These are phyloP conservation scores for Clarireedia monteithiana DNA, from an alignment of 2,329 filamentous ascomycete species.

Conservation along the genomic window DNA sequence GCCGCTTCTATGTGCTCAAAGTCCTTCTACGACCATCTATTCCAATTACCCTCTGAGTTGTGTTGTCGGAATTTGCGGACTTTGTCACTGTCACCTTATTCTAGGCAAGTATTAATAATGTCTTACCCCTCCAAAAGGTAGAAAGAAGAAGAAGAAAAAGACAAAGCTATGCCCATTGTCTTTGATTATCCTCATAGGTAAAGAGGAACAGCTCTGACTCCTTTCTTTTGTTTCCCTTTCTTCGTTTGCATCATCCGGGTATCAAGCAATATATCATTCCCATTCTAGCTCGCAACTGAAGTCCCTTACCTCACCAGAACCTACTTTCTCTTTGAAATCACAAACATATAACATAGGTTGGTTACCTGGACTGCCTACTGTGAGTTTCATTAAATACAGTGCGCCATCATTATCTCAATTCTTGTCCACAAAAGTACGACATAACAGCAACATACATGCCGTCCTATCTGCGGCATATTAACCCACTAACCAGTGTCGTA, in stretches of 20 bases:
- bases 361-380: background rate
- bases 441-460: slow-evolving; percentile 3
- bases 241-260: slow-evolving; percentile 1
- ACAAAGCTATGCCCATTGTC: background rate
- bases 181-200: background rate
- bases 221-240: slow-evolving; percentile 4
- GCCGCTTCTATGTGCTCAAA: no score
- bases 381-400: background rate
- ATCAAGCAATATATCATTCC: background rate
- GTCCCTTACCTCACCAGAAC: background rate
- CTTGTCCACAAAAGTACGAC: background rate
- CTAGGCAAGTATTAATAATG: background rate
- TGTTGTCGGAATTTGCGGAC: background rate
- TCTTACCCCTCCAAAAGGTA: background rate
- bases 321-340: background rate
- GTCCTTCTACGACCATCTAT: no score
- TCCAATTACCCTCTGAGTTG: no score
- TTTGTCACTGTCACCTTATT: background rate
- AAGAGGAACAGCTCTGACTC: background rate
- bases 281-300: background rate
- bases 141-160: background rate
- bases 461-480: background rate
- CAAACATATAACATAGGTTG: background rate
- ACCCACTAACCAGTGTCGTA: background rate
- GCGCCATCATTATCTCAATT: background rate